Evolutionary conservation across 1,139 yeast genomes (phyloP), one percentile per base, ranked within the genome.

Genomic region (Barnettozyma hawaiiensis): DNA sequence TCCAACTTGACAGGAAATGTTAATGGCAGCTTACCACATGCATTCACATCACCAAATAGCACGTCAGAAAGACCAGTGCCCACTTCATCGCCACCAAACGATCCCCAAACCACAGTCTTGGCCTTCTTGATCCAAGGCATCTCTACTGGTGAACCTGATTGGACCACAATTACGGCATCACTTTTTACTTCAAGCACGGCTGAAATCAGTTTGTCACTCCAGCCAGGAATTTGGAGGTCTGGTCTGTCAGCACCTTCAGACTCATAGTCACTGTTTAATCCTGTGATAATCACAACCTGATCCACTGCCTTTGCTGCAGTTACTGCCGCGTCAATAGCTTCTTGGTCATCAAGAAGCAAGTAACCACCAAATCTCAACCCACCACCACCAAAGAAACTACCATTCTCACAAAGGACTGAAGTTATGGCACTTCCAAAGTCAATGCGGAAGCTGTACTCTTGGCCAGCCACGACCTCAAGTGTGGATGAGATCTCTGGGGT

Each of bases 111-210:
- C 31, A 78, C 52, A 5, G 73, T 74, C 42, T 66, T 66, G 15
- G 70, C 74, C 21, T 70, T 57, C 31, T 67, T 59, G 10, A 65
- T 57, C 81, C 83, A 78, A 26, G 81, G 80, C 69, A 79, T 65
- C 24, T 73, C 65, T 24, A 78, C 81, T 1, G 85, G 84, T 9
- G 81, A 69, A 41, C 85, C 85, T 3, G 80, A 70, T 57, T 78
- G 82, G 59, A 75, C 71, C 21, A 78, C 81, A 36, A 78, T 64
- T 18, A 76, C 70, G 8, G 73, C 68, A 53, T 76, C 73, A 27
- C 71, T 68, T 52, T 76, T 76, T 35, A 65, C 81, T 36, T 63
- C 63, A 27, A 67, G 45, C 16, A 78, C 70, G 28, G 67, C 75
- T 24, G 55, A 61, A 22, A 78, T 66, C 42, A 78, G 63, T 37